A percentile compares a stretch with the other conserved stretches of the same genome.
Evolutionary conservation across 2,329 filamentous ascomycete species (phyloP).

Genomic region (Trichoderma arundinaceum): DNA sequence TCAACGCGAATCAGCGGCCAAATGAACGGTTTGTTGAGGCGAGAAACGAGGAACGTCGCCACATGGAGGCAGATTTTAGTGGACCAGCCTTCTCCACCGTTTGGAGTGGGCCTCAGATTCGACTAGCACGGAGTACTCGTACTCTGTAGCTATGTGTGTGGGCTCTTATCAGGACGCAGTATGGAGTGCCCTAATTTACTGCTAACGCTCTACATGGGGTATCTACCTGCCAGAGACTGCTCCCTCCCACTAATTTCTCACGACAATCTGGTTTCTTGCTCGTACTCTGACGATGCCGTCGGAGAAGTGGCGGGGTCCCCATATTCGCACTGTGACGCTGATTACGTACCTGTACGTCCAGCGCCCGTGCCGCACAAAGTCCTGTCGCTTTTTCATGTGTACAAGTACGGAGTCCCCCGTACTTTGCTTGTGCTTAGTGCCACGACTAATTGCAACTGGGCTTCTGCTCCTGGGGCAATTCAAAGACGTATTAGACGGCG

Average conservation of each 20-base stretch:
- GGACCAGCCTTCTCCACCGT: background rate
- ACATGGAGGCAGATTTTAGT: background rate
- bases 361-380: constrained; percentile 17
- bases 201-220: background rate
- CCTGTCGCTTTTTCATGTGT: background rate
- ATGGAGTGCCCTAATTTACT: background rate
- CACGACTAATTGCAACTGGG: background rate
- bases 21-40: constrained; percentile 17
- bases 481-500: constrained; percentile 22
- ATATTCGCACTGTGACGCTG: background rate
- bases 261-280: background rate
- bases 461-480: background rate
- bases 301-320: background rate
- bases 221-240: constrained; percentile 7
- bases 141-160: background rate
- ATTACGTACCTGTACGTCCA: background rate
- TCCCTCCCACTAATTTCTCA: background rate
- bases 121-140: background rate
- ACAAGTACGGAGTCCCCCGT: background rate
- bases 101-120: background rate
- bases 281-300: background rate
- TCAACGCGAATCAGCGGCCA: background rate
- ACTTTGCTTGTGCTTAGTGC: background rate
- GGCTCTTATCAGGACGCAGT: background rate
- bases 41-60: background rate